These are phyloP conservation scores for Talaromyces sp. DNA, from an alignment of 2,329 filamentous ascomycete genomes.

Conservation along the genomic window DNA sequence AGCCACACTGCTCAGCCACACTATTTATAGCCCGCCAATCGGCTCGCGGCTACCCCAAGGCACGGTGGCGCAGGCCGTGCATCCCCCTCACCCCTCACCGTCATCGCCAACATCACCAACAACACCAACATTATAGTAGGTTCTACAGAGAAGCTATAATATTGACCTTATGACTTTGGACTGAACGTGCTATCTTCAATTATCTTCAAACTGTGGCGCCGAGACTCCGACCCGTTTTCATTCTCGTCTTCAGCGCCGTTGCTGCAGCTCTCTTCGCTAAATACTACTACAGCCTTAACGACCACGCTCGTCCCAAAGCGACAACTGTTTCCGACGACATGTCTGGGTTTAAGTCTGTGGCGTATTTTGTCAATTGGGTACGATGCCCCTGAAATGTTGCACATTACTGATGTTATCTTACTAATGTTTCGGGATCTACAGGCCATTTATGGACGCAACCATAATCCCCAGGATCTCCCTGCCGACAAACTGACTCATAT, in stretches of 20 bases:
- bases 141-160: too few species aligned
- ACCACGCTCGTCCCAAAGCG: not conserved
- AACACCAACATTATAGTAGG: too few species aligned
- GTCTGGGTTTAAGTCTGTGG: slow-evolving; percentile 29
- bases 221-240: not conserved
- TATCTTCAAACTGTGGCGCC: not conserved
- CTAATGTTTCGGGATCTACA: slow-evolving; percentile 13
- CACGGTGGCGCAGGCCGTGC: not conserved
- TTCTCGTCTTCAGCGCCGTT: not conserved
- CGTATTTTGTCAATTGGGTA: slow-evolving; percentile 44
- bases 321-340: slow-evolving; percentile 1
- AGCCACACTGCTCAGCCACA: not conserved
- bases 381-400: slow-evolving; percentile 8
- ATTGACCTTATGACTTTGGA: too few species aligned
- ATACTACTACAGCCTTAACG: too few species aligned
- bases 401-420: not conserved
- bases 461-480: slow-evolving; percentile 74
- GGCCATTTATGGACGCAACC: slow-evolving; percentile 81
- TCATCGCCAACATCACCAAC: not conserved
- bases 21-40: not conserved
- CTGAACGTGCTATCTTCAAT: not conserved
- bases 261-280: not conserved
- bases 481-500: slow-evolving; percentile 78
- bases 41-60: not conserved
- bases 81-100: not conserved